These are phyloP conservation scores for Avena sativa DNA, from an alignment of 176 grass and related monocot species.

Conservation along the genomic window DNA sequence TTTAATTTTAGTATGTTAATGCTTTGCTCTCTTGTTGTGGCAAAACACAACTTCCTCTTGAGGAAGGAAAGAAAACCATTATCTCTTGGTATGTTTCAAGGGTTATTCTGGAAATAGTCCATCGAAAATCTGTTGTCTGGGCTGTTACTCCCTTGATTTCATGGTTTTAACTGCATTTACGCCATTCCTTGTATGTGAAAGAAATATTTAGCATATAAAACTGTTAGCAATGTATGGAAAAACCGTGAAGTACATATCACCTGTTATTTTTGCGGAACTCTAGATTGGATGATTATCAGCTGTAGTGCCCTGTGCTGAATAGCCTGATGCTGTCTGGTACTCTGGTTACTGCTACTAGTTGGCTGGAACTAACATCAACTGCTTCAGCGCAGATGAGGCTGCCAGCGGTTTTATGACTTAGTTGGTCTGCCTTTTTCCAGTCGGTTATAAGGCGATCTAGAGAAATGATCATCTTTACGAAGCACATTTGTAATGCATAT, in stretches of 20 bases:
- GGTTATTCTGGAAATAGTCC: conserved; percentile 5
- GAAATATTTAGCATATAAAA: conserved; percentile 14
- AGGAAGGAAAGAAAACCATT: neutral
- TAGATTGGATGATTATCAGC: neutral
- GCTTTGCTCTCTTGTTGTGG: neutral
- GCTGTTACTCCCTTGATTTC: neutral
- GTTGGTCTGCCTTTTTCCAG: neutral
- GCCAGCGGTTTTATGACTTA: neutral
- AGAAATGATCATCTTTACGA: conserved; percentile 20
- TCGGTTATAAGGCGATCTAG: neutral
- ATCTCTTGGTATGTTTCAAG: neutral
- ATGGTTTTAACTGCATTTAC: neutral
- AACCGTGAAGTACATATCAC: conserved; percentile 20
- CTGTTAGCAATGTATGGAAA: neutral
- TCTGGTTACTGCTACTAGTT: conserved; percentile 3
- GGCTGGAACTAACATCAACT: conserved; percentile 12
- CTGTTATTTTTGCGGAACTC: neutral
- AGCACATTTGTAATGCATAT: conserved; percentile 22
- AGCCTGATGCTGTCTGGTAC: neutral
- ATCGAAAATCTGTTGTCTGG: conserved; percentile 3
- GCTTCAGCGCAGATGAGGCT: conserved; percentile 6
- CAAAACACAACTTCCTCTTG: conserved; percentile 9
- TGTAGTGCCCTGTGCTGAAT: neutral
- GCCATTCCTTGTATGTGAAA: neutral
- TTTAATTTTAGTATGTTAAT: conserved; percentile 5